phyloP scores from a whole-genome alignment of 768 basidiomycete species.

The Coprinopsis strossmayeri region DNA sequence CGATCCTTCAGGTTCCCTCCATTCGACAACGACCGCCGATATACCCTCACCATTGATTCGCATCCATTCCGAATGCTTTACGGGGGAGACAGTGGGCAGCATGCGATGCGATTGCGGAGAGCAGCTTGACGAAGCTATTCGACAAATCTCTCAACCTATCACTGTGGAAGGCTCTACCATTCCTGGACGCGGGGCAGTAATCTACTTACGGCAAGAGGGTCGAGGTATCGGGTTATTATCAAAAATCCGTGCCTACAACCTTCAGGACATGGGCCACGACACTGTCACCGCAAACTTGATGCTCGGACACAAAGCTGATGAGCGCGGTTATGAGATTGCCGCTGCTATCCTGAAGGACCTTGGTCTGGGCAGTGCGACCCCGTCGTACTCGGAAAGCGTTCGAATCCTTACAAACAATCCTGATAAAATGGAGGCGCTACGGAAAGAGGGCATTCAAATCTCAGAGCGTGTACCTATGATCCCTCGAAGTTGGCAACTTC shows the following conservation, averaged over 20 bases:
- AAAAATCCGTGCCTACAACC: conserved; percentile 95
- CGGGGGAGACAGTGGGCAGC: conserved; percentile 95
- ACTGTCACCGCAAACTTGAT: conserved; percentile 97
- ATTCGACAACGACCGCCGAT: conserved; percentile 16
- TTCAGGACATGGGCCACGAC: conserved; percentile 96
- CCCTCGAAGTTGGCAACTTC: conserved; percentile 77
- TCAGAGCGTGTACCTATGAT: conserved; percentile 91
- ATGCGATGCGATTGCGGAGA: conserved; percentile 99
- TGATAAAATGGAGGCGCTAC: conserved; percentile 87
- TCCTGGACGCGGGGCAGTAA: conserved; percentile 85
- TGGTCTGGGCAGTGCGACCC: conserved; percentile 51
- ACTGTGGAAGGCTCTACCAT: conserved; percentile 32
- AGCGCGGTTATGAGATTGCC: conserved; percentile 89
- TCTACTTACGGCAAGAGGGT: conserved; percentile 96
- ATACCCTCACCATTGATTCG: conserved; percentile 80
- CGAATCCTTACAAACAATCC: conserved; percentile 95
- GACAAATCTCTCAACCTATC: conserved; percentile 74
- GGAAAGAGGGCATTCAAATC: conserved; percentile 75
- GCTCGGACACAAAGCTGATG: conserved; percentile 92
- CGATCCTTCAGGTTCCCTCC: conserved; percentile 26
- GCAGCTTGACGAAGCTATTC: conserved; percentile 95
- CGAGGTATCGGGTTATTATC: conserved; percentile 94
- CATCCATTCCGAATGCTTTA: conserved; percentile 98
- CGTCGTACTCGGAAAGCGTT: conserved; percentile 44
- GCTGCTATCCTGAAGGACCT: conserved; percentile 86